Base-by-base conservation (phyloP, 2,329 filamentous ascomycete genomes). In the Phyllosticta citriasiana region DNA sequence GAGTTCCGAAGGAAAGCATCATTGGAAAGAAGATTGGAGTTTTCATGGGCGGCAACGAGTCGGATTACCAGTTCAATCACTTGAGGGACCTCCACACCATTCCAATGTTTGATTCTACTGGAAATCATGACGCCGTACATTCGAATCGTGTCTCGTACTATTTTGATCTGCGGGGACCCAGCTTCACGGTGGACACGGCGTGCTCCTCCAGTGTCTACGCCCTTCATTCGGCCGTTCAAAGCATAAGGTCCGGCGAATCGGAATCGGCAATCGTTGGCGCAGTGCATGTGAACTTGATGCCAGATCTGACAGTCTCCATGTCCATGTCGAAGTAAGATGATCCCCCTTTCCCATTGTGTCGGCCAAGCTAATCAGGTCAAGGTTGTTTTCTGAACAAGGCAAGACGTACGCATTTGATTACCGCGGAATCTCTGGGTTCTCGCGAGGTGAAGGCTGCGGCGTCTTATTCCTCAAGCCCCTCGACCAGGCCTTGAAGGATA, bases 391-490 rank as follows among this genome's bases (percentile, higher is more conserved):
- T 1, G 70, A 71, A 50, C 67, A 67, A n/a, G 72, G 73, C 2
- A 66, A 63, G 19, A 71, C 66, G 24, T 63, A 65, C 55, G 72
- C 70, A 35, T 76, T 72, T 62, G 84, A 85, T 65, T 68, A 75
- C n/a, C 76, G 77, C 2, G 85, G 83, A 19, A 53, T 57, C 19
- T 81, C 83, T 62, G 86, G 86, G 0, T 88, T 88, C 66, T 84
- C 81, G 0, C 77, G 85, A 33, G 85, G 84, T 1, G 86, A 88
- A 66, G 86, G 85, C 0, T 76, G 82, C 26, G 83, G 79, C 0
- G 77, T 82, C n/a, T 65, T 87, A 2, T 68, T 86, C 10, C 68
- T 87, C 12, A 87, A 87, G 71, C 78, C 77, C 1, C 72, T 88
- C 0, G 72, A 76, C 5, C 80, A 84, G 67, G 85, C 85, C 0